phyloP scores from a whole-genome alignment of 1,284 basidiomycete species.

The Lignosus rhinocerotis region DNA sequence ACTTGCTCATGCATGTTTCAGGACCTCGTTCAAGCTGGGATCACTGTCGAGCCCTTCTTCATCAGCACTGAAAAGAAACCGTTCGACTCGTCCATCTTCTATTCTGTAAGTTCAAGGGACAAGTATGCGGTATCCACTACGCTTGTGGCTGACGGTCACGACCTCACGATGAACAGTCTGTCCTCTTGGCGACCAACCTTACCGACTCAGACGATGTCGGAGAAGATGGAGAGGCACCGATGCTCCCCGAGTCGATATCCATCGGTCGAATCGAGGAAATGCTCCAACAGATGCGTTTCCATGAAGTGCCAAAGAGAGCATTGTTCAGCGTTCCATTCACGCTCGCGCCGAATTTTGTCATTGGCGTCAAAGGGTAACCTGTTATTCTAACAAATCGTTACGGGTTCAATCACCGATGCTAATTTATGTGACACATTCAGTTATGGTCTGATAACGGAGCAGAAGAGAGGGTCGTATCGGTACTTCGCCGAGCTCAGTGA shows the following conservation, averaged over 20 bases:
- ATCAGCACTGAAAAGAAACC: conserved; percentile 71
- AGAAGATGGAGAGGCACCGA: conserved; percentile 36
- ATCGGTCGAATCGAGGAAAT: conserved; percentile 77
- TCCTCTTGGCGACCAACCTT: conserved; percentile 58
- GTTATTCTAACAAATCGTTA: neutral
- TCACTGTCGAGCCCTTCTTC: conserved; percentile 90
- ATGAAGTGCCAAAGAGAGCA: conserved; percentile 87
- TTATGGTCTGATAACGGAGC: conserved; percentile 84
- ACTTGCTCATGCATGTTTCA: conserved; percentile 33
- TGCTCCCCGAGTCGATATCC: conserved; percentile 66
- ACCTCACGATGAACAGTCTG: conserved; percentile 42
- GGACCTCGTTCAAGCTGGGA: conserved; percentile 84
- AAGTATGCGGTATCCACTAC: conserved; percentile 5
- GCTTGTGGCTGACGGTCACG: neutral
- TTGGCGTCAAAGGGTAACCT: conserved; percentile 87
- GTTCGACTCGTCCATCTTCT: conserved; percentile 82
- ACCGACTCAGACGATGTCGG: conserved; percentile 47
- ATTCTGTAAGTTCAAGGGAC: conserved; percentile 59
- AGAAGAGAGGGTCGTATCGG: conserved; percentile 78
- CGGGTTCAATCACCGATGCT: neutral
- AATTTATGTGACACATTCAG: conserved; percentile 39
- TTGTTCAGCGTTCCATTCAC: conserved; percentile 83
- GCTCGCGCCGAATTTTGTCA: conserved; percentile 79
- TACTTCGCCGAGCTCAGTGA: conserved; percentile 82
- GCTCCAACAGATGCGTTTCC: conserved; percentile 80